Base-by-base conservation (phyloP, 768 basidiomycete species). In the Tulasnella sp. region DNA sequence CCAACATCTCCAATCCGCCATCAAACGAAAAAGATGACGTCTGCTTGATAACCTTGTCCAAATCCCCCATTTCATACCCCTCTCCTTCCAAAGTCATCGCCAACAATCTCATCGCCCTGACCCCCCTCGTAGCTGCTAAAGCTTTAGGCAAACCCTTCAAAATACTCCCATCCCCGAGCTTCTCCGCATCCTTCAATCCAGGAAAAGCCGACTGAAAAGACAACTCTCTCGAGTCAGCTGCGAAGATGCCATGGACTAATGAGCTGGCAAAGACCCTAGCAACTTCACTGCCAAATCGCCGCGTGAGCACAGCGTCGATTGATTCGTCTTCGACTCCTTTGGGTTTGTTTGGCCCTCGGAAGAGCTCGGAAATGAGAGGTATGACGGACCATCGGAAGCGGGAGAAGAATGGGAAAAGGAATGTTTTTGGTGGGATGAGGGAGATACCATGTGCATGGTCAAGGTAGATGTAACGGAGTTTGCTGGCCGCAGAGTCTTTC, bases 231-330 rank as follows among this genome's bases (percentile, higher is more conserved):
- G 92, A 80, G 66, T 95, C 91, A 0, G 90, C 81, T 1, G 91
- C 92, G 68, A 97, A 97, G 58, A 98, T 87, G 0, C 95, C 95
- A 67, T 96, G 94, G 0, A 92, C 81, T 60, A 96, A 73, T 0
- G 94, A 85, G 32, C 78, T 89, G 43, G 86, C 82, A 56, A 97
- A 77, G 2, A 79, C 77, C 15, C 82, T 78, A 1, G 94, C 90
- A 65, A 94, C 80, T 1, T 75, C 70, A 4, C 75, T 69, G 0
- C 90, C 88, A 59, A 96, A 86, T 23, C 89, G 76, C 11, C 88
- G 77, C 0, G 79, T 69, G 58, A 97, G 68, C 64, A 98, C 88
- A 0, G 80, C 70, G 63, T 97, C 84, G 7, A 98, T 76, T 0
- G 83, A 84, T 67, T 96, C 92, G 69, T 99, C 95, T 1, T 72